A percentile compares a stretch with the other conserved stretches of the same genome.
Evolutionary conservation across 768 basidiomycete genomes (phyloP).

Genomic region (Suillus plorans): DNA sequence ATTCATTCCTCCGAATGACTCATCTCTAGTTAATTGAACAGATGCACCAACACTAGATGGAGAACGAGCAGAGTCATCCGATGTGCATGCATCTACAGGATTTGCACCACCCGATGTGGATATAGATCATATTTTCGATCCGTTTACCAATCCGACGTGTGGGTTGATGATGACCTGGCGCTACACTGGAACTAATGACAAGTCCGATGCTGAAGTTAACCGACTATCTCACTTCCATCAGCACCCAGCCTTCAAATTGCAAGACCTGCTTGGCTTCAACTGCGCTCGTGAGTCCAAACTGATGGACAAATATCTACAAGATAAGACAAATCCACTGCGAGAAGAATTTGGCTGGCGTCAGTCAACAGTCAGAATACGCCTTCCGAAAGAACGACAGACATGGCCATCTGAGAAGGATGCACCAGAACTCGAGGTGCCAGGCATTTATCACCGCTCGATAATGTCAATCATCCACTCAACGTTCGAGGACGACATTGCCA

Average conservation of each 20-base stretch:
- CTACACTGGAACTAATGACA: slow-evolving; percentile 15
- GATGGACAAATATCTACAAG: slow-evolving; percentile 8
- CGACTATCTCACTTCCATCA: slow-evolving; percentile 12
- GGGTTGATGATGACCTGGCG: not conserved
- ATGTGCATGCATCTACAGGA: too few relatives aligned
- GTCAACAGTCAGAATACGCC: slow-evolving; percentile 18
- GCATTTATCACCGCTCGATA: slow-evolving; percentile 27
- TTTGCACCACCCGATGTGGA: not conserved
- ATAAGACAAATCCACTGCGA: slow-evolving; percentile 17
- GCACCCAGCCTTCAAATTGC: slow-evolving; percentile 14
- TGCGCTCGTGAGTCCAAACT: slow-evolving; percentile 14
- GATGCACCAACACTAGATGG: too few relatives aligned
- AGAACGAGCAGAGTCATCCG: too few relatives aligned
- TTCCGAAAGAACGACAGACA: slow-evolving; percentile 17
- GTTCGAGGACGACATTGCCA: slow-evolving; percentile 15
- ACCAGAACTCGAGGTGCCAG: slow-evolving; percentile 28
- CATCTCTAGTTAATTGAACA: too few relatives aligned
- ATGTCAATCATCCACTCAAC: slow-evolving; percentile 24
- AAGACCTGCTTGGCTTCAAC: slow-evolving; percentile 15
- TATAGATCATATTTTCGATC: not conserved
- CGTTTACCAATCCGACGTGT: slow-evolving; percentile 20
- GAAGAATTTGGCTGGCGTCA: slow-evolving; percentile 22
- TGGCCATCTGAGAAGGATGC: slow-evolving; percentile 22
- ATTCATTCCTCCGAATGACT: too few relatives aligned
- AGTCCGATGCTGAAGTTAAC: slow-evolving; percentile 23